These are phyloP conservation scores for Purshia tridentata DNA, from an alignment of 306 rosid species.

Conservation along the genomic window DNA sequence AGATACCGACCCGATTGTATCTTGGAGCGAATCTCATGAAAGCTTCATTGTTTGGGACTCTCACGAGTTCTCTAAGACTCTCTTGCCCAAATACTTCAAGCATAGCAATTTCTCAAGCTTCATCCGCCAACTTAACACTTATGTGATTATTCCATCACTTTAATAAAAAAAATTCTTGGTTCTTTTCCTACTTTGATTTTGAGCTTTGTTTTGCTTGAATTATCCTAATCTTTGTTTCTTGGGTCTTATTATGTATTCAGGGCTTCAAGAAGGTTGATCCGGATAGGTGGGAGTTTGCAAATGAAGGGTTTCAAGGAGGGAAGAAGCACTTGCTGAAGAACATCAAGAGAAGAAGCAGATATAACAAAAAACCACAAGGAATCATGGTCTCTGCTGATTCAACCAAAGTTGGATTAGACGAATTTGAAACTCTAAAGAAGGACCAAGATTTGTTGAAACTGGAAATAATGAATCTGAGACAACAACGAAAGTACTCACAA, in stretches of 20 bases:
- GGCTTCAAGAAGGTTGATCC: constrained; percentile 88
- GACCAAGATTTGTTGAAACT: constrained; percentile 56
- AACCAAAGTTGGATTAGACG: constrained; percentile 46
- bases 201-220: neutral
- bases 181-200: neutral
- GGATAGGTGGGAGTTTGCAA: constrained; percentile 92
- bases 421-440: constrained; percentile 56
- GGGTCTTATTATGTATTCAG: constrained; percentile 29
- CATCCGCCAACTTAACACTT: constrained; percentile 95
- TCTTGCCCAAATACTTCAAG: constrained; percentile 80
- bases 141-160: constrained; percentile 39
- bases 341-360: constrained; percentile 69
- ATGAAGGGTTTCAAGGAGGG: constrained; percentile 82
- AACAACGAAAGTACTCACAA: constrained; percentile 53
- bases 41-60: constrained; percentile 88
- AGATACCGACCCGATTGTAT: constrained; percentile 65
- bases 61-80: constrained; percentile 63
- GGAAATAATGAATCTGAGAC: constrained; percentile 68
- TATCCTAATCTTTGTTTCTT: neutral
- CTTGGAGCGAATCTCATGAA: constrained; percentile 63
- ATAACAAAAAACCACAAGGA: constrained; percentile 44
- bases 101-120: constrained; percentile 95
- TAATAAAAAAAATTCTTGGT: neutral
- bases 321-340: constrained; percentile 80
- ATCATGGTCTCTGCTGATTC: constrained; percentile 14